phyloP scores from a whole-genome alignment of 2,329 filamentous ascomycete species.

The Microcyclosporella mali region DNA sequence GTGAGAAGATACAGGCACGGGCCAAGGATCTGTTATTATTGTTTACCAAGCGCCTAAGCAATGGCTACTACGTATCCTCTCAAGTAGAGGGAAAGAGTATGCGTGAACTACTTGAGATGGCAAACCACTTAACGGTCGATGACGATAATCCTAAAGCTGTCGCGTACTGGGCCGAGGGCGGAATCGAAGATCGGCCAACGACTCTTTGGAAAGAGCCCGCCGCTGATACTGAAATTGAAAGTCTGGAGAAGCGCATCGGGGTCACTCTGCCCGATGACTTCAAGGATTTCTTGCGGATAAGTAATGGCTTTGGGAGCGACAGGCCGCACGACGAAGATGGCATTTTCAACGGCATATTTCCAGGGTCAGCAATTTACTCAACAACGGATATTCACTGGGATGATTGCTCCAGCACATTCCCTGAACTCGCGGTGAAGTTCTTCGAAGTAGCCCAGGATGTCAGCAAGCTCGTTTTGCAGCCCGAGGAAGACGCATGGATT shows the following conservation, averaged over 20 bases:
- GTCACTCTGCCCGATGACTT: constrained; percentile 6
- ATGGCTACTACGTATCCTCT: background rate
- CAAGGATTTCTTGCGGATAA: constrained; percentile 9
- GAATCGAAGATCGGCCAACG: background rate
- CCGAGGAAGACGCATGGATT: no score
- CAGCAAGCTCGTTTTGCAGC: no score
- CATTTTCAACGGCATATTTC: constrained; percentile 7
- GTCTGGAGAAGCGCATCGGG: constrained; percentile 1
- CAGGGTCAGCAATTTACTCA: background rate
- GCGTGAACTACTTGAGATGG: constrained; percentile 6
- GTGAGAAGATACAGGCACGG: background rate
- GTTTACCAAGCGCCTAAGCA: background rate
- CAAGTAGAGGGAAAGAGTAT: constrained; percentile 1
- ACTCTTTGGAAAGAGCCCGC: background rate
- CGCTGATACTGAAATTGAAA: constrained; percentile 2
- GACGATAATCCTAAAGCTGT: background rate
- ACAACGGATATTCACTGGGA: background rate
- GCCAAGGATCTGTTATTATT: background rate
- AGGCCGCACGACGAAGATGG: constrained; percentile 1
- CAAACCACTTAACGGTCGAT: constrained; percentile 2
- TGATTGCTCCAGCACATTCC: background rate
- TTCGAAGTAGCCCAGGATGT: constrained; percentile 1
- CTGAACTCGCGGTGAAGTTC: constrained; percentile 4
- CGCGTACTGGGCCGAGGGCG: background rate
- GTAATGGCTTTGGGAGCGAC: constrained; percentile 5